Evolutionary conservation across 2,329 filamentous ascomycete species (phyloP).

Genomic region (Calonectria henricotiae): DNA sequence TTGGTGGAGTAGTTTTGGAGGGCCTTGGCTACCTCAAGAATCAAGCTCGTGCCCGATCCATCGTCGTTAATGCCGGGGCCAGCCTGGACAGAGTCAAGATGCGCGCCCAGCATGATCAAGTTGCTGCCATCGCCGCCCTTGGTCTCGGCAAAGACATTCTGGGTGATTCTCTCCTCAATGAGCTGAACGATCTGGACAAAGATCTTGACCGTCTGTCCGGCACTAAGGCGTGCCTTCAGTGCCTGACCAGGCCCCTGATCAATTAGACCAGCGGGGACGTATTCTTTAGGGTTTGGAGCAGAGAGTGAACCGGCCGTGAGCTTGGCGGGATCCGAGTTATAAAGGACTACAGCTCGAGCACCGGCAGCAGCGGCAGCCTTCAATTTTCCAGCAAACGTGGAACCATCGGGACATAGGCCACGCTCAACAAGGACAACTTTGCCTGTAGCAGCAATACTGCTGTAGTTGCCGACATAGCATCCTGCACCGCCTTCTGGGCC

Average conservation of each 20-base stretch:
- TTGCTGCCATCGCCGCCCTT: slow-evolving; percentile 62
- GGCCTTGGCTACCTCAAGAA: slow-evolving; percentile 61
- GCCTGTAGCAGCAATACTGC: slow-evolving; percentile 48
- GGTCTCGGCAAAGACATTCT: slow-evolving; percentile 66
- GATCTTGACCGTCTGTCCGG: slow-evolving; percentile 56
- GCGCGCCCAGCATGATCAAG: slow-evolving; percentile 62
- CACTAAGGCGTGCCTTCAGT: slow-evolving; percentile 53
- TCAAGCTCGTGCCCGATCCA: slow-evolving; percentile 61
- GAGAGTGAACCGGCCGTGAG: slow-evolving; percentile 54
- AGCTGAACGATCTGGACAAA: slow-evolving; percentile 58
- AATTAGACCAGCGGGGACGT: slow-evolving; percentile 53
- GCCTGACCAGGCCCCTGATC: slow-evolving; percentile 53
- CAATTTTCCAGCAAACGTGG: slow-evolving; percentile 55
- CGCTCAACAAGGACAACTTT: slow-evolving; percentile 57
- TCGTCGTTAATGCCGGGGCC: slow-evolving; percentile 67
- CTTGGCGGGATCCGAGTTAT: slow-evolving; percentile 53
- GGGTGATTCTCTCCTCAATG: slow-evolving; percentile 60
- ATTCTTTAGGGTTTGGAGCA: slow-evolving; percentile 49
- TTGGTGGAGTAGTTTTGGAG: slow-evolving; percentile 58
- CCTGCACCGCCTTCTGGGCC: slow-evolving; percentile 51
- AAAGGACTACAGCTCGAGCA: slow-evolving; percentile 54
- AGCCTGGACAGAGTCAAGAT: slow-evolving; percentile 63
- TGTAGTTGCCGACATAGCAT: slow-evolving; percentile 52
- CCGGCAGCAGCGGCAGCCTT: slow-evolving; percentile 54
- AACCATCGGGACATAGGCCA: slow-evolving; percentile 52